These are phyloP conservation scores for Prunus dulcis DNA, from an alignment of 306 rosid genomes.

Conservation along the genomic window DNA sequence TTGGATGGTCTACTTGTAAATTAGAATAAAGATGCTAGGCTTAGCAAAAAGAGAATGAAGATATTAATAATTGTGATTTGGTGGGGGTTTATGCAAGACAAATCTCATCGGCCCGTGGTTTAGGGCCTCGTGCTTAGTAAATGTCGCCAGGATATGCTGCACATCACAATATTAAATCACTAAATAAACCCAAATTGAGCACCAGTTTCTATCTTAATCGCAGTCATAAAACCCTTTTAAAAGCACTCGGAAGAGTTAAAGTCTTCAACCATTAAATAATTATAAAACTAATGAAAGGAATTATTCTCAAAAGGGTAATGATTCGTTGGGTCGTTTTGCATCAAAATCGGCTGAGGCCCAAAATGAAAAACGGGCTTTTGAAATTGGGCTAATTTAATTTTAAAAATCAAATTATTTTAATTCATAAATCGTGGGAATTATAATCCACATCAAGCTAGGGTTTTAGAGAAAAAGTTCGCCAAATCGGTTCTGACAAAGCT, in stretches of 20 bases:
- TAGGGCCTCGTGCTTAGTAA: conserved; percentile 8
- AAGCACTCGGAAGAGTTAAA: neutral
- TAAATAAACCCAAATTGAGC: neutral
- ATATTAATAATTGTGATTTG: neutral
- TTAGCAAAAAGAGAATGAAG: neutral
- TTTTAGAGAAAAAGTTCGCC: too few species aligned
- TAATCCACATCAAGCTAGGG: too few species aligned
- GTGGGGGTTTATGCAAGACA: conserved; percentile 5
- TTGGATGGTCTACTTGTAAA: conserved; percentile 3
- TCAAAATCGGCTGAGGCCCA: neutral
- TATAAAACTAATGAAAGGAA: neutral
- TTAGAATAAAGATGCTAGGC: neutral
- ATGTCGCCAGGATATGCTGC: neutral
- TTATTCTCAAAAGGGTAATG: neutral
- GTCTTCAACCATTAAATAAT: neutral
- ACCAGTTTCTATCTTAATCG: neutral
- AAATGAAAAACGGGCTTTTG: too few species aligned
- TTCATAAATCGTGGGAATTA: too few species aligned
- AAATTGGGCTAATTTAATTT: conserved; percentile 10
- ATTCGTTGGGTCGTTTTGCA: neutral
- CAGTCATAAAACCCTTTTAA: neutral
- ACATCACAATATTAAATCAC: neutral
- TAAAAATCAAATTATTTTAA: too few species aligned
- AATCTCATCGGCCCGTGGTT: conserved; percentile 21
- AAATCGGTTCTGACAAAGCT: too few species aligned